Percentiles rank a stretch among this genome's conserved stretches.
Conservation (phyloP, 1,139 yeast genomes). For the Zygosaccharomyces pseudobailii region DNA sequence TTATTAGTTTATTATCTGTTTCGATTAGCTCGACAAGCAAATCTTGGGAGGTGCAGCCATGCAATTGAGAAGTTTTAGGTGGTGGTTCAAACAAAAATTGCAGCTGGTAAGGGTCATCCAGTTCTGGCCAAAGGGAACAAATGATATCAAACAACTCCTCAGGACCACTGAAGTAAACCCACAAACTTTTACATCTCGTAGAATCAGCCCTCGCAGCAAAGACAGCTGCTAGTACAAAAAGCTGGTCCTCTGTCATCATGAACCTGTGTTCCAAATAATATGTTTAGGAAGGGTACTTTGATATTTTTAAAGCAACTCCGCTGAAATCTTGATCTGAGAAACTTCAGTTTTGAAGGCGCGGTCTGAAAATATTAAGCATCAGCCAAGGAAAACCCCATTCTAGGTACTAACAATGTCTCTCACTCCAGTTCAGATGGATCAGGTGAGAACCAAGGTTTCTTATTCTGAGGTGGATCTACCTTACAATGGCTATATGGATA, state of each 20-base stretch:
- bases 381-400: too few relatives aligned
- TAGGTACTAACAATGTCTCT: slow-evolving; percentile 12
- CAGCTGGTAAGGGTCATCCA: slow-evolving; percentile 24
- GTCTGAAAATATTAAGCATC: too few relatives aligned
- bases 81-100: slow-evolving; percentile 14
- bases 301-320: neutral
- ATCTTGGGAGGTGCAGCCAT: slow-evolving; percentile 4
- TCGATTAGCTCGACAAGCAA: slow-evolving; percentile 19
- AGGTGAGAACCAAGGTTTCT: slow-evolving; percentile 24
- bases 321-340: too few relatives aligned
- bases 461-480: slow-evolving; percentile 25
- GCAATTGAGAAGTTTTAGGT: neutral
- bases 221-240: slow-evolving; percentile 22
- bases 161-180: slow-evolving; percentile 4
- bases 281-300: neutral
- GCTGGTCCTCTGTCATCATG: slow-evolving; percentile 19
- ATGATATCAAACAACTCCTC: slow-evolving; percentile 20
- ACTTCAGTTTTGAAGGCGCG: too few relatives aligned
- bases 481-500: slow-evolving; percentile 24
- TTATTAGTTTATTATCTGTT: slow-evolving; percentile 17
- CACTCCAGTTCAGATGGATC: slow-evolving; percentile 13
- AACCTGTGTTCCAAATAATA: neutral
- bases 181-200: slow-evolving; percentile 9
- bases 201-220: slow-evolving; percentile 25
- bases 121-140: slow-evolving; percentile 33